Evolutionary conservation across 2,329 filamentous ascomycete species (phyloP), one percentile per base, ranked within the genome.

Genomic region (Cryphonectria parasitica): DNA sequence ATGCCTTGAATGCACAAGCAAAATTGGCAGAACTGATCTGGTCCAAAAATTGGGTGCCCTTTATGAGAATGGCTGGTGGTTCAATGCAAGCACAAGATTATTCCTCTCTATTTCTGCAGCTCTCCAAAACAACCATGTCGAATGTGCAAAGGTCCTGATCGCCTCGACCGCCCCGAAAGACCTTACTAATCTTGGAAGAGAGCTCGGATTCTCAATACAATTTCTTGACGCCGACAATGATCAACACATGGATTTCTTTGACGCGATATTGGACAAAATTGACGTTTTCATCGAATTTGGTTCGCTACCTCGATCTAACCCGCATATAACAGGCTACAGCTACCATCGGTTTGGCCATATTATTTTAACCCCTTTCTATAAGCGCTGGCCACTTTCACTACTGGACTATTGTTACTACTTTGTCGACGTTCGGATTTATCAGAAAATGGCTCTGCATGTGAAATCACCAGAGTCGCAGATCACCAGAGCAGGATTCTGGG

Each of bases 191-290:
- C 3, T 28, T 54, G 49, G 2, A 52, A 1, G 25, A 13, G 11
- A 1, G 0, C 13, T 31, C 1, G 1, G 5, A 49, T 28, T 6
- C 2, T 4, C 3, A 2, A 56, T 56, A 8, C 0, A 19, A 6
- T 6, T 11, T 3, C 31, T 56, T 19, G 15, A 58, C 28, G 17
- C 15, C 15, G 6, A 58, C 15, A 34, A 58, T 58, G 15, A 34
- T 19, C 54, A 58, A 10, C 54, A 58, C 28, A 34, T 34, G 25
- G 54, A 15, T 19, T 17, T 58, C 28, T 31, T 58, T 2, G 34
- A 4, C 5, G 28, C 54, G 25, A 31, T 58, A 7, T 7, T 34
- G 25, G 28, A 31, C 1, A 58, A 58, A 3, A 1, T 31, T 3
- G 3, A 10, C 7, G 15, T 10, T 56, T 25, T 13, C 49, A 41